Percentiles rank a stretch among this genome's conserved stretches.
Evolutionary conservation across 2,329 filamentous ascomycete species (phyloP).

Genomic region (Fusarium poae): DNA sequence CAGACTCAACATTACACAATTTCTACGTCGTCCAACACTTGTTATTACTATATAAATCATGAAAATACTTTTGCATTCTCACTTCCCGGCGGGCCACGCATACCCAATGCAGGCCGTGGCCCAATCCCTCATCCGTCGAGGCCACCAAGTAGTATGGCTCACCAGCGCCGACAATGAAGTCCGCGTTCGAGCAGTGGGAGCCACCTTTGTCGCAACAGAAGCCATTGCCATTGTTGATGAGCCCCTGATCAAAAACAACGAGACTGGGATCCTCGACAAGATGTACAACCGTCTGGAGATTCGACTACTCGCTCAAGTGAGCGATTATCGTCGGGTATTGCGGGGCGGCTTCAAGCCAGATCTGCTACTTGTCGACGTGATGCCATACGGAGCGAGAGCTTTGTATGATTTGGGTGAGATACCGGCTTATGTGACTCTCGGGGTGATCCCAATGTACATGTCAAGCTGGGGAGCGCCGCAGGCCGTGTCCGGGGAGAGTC

Average conservation of each 20-base stretch:
- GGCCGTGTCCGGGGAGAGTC: slow-evolving; percentile 51
- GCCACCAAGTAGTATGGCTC: slow-evolving; percentile 57
- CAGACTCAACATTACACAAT: slow-evolving; percentile 2
- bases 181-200: slow-evolving; percentile 53
- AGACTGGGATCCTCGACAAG: slow-evolving; percentile 52
- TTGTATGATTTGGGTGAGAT: slow-evolving; percentile 54
- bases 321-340: slow-evolving; percentile 53
- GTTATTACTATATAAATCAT: slow-evolving; percentile 38
- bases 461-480: slow-evolving; percentile 50
- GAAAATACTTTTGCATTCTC: slow-evolving; percentile 57
- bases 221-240: slow-evolving; percentile 51
- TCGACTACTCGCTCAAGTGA: slow-evolving; percentile 53
- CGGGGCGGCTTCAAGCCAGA: slow-evolving; percentile 48
- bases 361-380: slow-evolving; percentile 55
- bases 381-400: slow-evolving; percentile 55
- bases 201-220: slow-evolving; percentile 52
- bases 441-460: slow-evolving; percentile 57
- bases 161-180: slow-evolving; percentile 53
- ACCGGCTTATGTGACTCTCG: slow-evolving; percentile 55
- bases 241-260: slow-evolving; percentile 46
- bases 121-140: slow-evolving; percentile 53
- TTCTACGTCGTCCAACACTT: not conserved
- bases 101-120: slow-evolving; percentile 58
- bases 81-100: slow-evolving; percentile 57
- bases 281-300: slow-evolving; percentile 44